phyloP scores from a whole-genome alignment of 2,329 filamentous ascomycete species.

The Penicillium hordei region DNA sequence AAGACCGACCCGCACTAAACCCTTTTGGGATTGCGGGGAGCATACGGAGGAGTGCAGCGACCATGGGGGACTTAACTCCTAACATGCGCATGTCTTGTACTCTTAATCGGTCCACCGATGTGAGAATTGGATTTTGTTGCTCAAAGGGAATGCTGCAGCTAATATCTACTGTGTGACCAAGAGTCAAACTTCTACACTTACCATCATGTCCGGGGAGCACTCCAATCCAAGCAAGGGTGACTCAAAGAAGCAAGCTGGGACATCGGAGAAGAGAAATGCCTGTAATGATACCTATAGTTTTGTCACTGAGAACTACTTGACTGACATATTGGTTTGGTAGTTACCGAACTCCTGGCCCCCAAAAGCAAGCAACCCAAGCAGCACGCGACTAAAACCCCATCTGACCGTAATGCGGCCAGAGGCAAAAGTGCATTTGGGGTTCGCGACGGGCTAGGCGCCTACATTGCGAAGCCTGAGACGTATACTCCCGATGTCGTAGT shows the following conservation, averaged over 20 bases:
- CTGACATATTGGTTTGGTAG: conserved; percentile 28
- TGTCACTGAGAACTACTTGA: background rate
- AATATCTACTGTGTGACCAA: background rate
- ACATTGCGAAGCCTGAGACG: conserved; percentile 63
- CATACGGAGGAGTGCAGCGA: background rate
- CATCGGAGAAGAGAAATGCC: conserved; percentile 38
- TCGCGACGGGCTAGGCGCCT: conserved; percentile 64
- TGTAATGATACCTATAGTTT: conserved; percentile 26
- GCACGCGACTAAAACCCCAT: conserved; percentile 17
- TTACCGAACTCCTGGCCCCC: conserved; percentile 57
- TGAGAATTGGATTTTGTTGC: background rate
- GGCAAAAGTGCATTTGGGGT: conserved; percentile 39
- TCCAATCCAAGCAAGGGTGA: background rate
- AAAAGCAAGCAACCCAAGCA: conserved; percentile 46
- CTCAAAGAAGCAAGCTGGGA: conserved; percentile 6
- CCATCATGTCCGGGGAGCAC: conserved; percentile 6
- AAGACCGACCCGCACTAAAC: conserved; percentile 35
- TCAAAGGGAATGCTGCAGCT: background rate
- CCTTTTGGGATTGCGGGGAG: conserved; percentile 28
- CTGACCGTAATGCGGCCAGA: conserved; percentile 18
- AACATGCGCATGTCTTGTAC: background rate
- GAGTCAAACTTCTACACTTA: background rate
- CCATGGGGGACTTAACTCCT: background rate
- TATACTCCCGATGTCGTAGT: conserved; percentile 63
- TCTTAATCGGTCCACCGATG: background rate